These are phyloP conservation scores for Rhizophagus prolifer DNA, from an alignment of 192 early-diverging fungal species.

Conservation along the genomic window DNA sequence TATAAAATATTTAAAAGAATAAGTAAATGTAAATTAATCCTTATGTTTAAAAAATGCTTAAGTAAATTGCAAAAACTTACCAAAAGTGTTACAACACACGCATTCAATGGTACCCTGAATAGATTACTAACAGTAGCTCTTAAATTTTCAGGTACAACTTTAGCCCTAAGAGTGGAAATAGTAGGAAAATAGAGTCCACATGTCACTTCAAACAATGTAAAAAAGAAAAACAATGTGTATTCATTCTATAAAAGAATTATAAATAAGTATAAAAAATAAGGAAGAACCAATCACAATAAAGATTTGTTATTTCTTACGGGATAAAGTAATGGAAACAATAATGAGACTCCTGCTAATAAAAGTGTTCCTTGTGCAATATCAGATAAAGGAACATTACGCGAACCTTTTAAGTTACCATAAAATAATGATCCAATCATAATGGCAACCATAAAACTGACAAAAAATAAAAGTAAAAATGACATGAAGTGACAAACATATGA, in stretches of 20 bases:
- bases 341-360: background rate
- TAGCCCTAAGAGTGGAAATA: conserved; percentile 49
- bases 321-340: background rate
- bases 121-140: conserved; percentile 59
- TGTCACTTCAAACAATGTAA: conserved; percentile 55
- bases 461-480: background rate
- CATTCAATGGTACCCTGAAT: conserved; percentile 65
- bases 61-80: conserved; percentile 1
- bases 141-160: conserved; percentile 56
- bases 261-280: background rate
- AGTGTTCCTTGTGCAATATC: background rate
- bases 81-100: conserved; percentile 37
- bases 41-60: background rate
- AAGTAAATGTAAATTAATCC: background rate
- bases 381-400: conserved; percentile 11
- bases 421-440: conserved; percentile 28
- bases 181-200: conserved; percentile 58
- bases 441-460: conserved; percentile 21
- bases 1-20: background rate
- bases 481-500: background rate
- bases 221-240: conserved; percentile 36
- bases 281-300: too few relatives aligned
- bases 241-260: conserved; percentile 25
- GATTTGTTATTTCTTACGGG: background rate
- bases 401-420: background rate